phyloP scores from a whole-genome alignment of 352 stramenopile genomes.

The Phytophthora pini region DNA sequence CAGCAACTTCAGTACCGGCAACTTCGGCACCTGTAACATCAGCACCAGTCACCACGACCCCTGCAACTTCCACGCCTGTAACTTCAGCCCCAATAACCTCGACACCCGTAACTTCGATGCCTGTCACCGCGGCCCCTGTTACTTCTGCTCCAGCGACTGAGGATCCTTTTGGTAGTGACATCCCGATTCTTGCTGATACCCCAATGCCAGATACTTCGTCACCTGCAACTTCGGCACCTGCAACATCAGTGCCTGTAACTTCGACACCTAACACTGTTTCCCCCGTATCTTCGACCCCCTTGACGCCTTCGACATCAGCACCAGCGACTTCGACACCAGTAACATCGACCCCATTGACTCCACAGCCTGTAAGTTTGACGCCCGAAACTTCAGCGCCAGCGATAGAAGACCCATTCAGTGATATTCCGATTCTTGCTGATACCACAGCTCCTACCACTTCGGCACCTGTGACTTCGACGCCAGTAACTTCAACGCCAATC shows the following conservation, averaged over 20 bases:
- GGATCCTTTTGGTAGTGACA: conserved; percentile 4
- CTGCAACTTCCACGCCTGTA: not conserved
- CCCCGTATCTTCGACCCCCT: no score
- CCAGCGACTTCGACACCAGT: conserved; percentile 9
- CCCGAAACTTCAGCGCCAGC: not conserved
- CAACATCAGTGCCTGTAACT: not conserved
- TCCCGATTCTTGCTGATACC: conserved; percentile 17
- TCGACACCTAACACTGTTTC: no score
- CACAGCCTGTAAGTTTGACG: no score
- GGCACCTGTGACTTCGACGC: not conserved
- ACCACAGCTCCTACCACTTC: not conserved
- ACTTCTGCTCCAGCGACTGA: conserved; percentile 9
- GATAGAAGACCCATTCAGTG: no score
- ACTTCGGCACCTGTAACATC: conserved; percentile 1
- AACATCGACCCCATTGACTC: not conserved
- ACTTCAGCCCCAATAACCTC: not conserved
- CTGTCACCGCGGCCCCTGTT: not conserved
- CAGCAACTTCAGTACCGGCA: not conserved
- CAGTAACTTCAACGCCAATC: not conserved
- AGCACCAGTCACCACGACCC: not conserved
- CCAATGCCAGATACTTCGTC: conserved; percentile 3
- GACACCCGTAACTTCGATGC: not conserved
- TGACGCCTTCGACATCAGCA: no score
- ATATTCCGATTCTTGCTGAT: no score
- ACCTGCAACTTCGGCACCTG: not conserved